Percentiles rank a stretch among this genome's conserved stretches.
phyloP scores from a whole-genome alignment of 176 grass and related monocot species.

The Dendrocalamus sinicus region DNA sequence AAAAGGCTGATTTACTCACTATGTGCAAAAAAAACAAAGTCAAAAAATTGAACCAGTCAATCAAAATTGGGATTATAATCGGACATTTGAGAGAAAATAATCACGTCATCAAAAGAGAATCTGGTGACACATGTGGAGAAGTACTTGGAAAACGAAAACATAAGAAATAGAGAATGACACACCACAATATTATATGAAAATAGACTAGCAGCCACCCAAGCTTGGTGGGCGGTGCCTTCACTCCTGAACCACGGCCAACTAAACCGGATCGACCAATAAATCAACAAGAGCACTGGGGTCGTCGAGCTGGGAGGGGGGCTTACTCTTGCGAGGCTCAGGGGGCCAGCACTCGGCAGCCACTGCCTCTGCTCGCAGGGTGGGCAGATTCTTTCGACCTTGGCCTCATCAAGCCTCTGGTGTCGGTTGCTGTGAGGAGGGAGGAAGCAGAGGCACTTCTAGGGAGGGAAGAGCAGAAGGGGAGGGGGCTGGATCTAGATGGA shows the following conservation, averaged over 20 bases:
- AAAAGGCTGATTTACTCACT: too few species aligned
- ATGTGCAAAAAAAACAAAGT: too few species aligned
- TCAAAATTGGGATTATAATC: too few species aligned
- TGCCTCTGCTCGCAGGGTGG: background rate
- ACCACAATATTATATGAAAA: too few species aligned
- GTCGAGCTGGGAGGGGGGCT: background rate
- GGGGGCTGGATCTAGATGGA: background rate
- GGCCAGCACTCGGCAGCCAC: background rate
- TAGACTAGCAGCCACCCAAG: too few species aligned
- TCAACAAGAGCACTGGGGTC: background rate
- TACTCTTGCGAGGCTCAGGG: conserved; percentile 7
- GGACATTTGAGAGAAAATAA: too few species aligned
- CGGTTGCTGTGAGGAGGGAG: background rate
- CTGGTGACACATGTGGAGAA: too few species aligned
- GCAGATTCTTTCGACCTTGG: background rate
- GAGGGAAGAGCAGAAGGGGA: conserved; percentile 2
- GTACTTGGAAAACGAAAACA: too few species aligned
- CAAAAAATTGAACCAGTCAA: too few species aligned
- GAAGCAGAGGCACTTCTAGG: background rate
- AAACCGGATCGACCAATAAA: background rate
- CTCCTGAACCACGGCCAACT: background rate
- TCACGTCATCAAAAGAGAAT: too few species aligned
- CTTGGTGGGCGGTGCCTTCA: too few species aligned
- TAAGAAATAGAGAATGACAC: too few species aligned
- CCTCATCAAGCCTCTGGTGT: background rate